A percentile compares a stretch with the other conserved stretches of the same genome.
Evolutionary conservation across 441 rosid genomes (phyloP).

Genomic region (Erysimum cheiri): DNA sequence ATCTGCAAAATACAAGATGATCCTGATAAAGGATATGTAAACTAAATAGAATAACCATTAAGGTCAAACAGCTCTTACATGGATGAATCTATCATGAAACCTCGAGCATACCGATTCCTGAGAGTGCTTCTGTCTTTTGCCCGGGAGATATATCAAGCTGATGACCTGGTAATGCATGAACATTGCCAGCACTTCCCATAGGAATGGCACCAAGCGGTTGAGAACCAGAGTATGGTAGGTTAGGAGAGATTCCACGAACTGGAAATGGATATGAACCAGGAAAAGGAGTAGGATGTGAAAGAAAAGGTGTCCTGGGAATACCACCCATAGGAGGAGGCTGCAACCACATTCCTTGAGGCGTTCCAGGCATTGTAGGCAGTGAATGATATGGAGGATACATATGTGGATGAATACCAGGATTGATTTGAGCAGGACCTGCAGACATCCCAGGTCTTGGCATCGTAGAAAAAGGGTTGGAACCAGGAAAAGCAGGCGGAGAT

Average conservation of each 20-base stretch:
- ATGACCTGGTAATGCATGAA: conserved; percentile 50
- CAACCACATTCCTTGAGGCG: conserved; percentile 78
- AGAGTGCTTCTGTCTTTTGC: conserved; percentile 59
- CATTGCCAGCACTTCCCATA: conserved; percentile 51
- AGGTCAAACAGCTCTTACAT: conserved; percentile 67
- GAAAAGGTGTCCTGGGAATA: conserved; percentile 63
- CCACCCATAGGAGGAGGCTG: conserved; percentile 80
- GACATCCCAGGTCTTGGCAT: conserved; percentile 53
- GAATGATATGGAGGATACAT: conserved; percentile 66
- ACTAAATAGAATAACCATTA: conserved; percentile 43
- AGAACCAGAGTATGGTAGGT: conserved; percentile 60
- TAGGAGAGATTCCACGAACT: conserved; percentile 53
- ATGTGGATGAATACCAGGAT: conserved; percentile 64
- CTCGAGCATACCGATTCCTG: conserved; percentile 87
- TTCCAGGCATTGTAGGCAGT: conserved; percentile 62
- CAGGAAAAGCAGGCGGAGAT: conserved; percentile 49
- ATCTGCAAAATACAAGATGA: conserved; percentile 59
- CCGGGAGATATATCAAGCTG: conserved; percentile 51
- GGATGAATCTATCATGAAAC: conserved; percentile 76
- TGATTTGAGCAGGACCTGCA: conserved; percentile 51
- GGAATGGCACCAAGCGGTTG: conserved; percentile 72
- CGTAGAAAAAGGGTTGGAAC: conserved; percentile 54
- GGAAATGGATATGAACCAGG: conserved; percentile 68
- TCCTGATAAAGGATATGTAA: conserved; percentile 49
- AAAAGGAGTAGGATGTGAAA: conserved; percentile 64